Base-by-base conservation (phyloP, 208 protist species). In the Willaertia magna region DNA sequence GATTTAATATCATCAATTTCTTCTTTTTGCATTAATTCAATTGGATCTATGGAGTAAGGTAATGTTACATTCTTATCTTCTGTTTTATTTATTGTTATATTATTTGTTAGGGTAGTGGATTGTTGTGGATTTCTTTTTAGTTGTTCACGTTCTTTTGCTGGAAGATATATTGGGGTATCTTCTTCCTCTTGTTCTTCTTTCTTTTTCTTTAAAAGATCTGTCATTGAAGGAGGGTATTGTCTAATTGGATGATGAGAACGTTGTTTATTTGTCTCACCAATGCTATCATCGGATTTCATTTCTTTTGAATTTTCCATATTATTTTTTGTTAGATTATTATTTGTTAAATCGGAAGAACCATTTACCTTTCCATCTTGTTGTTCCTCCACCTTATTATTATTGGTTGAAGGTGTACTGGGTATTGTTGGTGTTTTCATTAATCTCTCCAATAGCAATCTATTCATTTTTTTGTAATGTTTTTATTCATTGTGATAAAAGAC, bases 1-100 rank as follows among this genome's bases (percentile, higher is more conserved):
- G 39, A n/a, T 55, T 55, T 83, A 16, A 83, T 83, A 12, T 83
- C 46, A 22, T 83, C 44, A 49, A 83, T 22, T 83, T 83, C 78
- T 43, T 11, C n/a, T 43, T 83, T 18, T 26, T 55, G 30, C 0
- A 48, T 44, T 43, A 18, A 83, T 44, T 26, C 26, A 22, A 20
- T 6, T 18, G 14, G 11, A 43, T 59, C 46, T 39, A 43, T 52
- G 14, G 4, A 6, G 7, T 12, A 4, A 9, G 22, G 39, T 44
- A 30, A 44, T 44, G 67, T 12, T n/a, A 44, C 26, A 44, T 46
- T 76, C 14, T 39, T 76, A 44, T 20, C 30, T 20, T 16, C 30
- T 39, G 4, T 44, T 43, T 12, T 44, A 4, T 76, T 20, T n/a
- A 44, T 76, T 76, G 34, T 76, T 76, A 34, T 59, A 55, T 83